These are phyloP conservation scores for Akanthomyces uredinophilus DNA, from an alignment of 2,329 filamentous ascomycete genomes.

Conservation along the genomic window DNA sequence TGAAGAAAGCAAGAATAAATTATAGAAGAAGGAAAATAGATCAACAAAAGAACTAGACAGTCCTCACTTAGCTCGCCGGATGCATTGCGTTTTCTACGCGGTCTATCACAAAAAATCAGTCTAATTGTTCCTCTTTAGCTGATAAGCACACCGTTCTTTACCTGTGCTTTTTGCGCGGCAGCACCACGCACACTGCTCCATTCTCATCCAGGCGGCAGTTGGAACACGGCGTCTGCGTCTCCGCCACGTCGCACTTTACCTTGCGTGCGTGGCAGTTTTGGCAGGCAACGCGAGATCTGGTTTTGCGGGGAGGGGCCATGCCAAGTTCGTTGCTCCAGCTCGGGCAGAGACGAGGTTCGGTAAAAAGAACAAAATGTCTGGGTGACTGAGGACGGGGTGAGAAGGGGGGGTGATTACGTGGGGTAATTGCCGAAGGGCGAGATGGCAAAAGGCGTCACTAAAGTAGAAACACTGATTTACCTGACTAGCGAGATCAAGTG, in stretches of 20 bases:
- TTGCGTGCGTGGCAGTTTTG: background rate
- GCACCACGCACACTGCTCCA: background rate
- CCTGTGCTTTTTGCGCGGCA: constrained; percentile 5
- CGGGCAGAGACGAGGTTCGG: background rate
- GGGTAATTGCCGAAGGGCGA: no score
- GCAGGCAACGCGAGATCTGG: constrained; percentile 3
- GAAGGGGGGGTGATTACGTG: no score
- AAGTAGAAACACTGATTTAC: no score
- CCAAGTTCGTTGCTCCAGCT: background rate
- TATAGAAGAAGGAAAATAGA: no score
- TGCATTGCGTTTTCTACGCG: background rate
- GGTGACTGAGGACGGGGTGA: background rate
- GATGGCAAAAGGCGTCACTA: no score
- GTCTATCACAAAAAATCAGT: background rate
- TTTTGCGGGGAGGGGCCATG: background rate
- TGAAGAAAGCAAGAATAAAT: no score
- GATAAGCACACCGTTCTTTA: background rate
- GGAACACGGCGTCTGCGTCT: background rate
- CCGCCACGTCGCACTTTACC: constrained; percentile 7
- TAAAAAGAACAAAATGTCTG: background rate
- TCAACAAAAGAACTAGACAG: no score
- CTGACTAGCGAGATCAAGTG: no score
- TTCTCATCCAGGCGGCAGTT: background rate
- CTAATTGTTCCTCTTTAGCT: background rate
- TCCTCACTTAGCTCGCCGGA: background rate